Base-by-base conservation (phyloP, 164 flowering plant genomes). In the Akebia trifoliata region DNA sequence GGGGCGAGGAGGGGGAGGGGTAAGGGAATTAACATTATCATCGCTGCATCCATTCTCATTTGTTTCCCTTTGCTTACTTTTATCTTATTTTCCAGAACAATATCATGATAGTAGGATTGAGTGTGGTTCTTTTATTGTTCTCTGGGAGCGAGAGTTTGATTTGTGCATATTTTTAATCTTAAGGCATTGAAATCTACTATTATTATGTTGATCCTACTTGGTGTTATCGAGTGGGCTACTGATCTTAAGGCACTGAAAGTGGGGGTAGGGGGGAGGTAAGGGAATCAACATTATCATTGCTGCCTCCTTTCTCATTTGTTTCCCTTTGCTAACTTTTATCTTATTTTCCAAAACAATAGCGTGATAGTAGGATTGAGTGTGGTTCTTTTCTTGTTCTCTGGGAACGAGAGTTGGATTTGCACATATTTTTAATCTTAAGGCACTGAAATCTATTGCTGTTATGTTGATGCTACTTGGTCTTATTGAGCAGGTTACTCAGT, bases 71-170 rank as follows among this genome's bases (percentile, higher is more conserved):
- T n/a, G n/a, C n/a, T n/a, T n/a, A n/a, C n/a, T n/a, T n/a, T n/a
- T n/a, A n/a, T n/a, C n/a, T n/a, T n/a, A n/a, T n/a, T n/a, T 39
- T 39, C 14, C 43, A 39, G 43, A 39, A 39, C 43, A 39, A 39
- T 8, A 39, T 7, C 43, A 39, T 39, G 43, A 39, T 39, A 6
- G 43, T 39, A 39, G 43, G 43, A 39, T 14, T 39, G 43, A 14
- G 43, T 39, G 14, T 39, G 43, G 43, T 14, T 39, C n/a, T 6
- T 39, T 14, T 39, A n/a, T 14, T 39, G 14, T 39, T 8, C n/a
- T 39, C 43, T 39, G 8, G n/a, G 3, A 7, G n/a, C 7, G 43
- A 39, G n/a, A 6, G 4, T 39, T 39, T 39, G n/a, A 39, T 6
- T 39, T 8, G 43, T 14, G 43, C 43, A 14, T 39, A n/a, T 39